A percentile compares a stretch with the other conserved stretches of the same genome.
phyloP scores from a whole-genome alignment of 148 eudicot species.

The Amaranthus hypochondriacus region DNA sequence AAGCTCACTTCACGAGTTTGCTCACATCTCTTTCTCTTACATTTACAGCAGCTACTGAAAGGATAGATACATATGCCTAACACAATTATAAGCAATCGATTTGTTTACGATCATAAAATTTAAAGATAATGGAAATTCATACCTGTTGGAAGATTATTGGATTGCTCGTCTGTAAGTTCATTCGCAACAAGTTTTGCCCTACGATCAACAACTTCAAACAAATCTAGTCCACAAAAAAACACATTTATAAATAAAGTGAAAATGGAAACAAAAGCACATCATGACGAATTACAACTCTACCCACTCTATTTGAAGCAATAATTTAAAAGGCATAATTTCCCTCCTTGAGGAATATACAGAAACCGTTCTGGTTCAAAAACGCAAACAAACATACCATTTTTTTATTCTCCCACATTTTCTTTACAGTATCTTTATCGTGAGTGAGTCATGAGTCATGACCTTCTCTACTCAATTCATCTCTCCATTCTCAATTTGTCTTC shows the following conservation, averaged over 20 bases:
- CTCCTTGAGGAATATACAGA: neutral
- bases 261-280: neutral
- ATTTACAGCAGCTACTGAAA: neutral
- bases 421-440: neutral
- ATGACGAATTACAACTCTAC: neutral
- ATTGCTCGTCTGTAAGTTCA: slow-evolving; percentile 74
- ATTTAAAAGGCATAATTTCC: slow-evolving; percentile 1
- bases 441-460: neutral
- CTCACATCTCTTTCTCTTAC: neutral
- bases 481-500: too few relatives aligned
- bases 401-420: neutral
- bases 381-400: neutral
- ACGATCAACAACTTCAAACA: slow-evolving; percentile 95
- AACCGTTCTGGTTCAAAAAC: neutral
- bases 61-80: neutral
- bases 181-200: slow-evolving; percentile 92
- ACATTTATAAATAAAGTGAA: neutral
- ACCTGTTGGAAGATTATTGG: slow-evolving; percentile 52
- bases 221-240: slow-evolving; percentile 40
- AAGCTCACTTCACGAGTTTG: neutral
- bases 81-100: neutral
- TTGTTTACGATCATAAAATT: neutral
- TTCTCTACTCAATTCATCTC: too few relatives aligned
- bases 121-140: slow-evolving; percentile 11
- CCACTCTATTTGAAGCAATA: neutral